Conservation (phyloP, 805 yeast species). For the Starmerella bombicola region DNA sequence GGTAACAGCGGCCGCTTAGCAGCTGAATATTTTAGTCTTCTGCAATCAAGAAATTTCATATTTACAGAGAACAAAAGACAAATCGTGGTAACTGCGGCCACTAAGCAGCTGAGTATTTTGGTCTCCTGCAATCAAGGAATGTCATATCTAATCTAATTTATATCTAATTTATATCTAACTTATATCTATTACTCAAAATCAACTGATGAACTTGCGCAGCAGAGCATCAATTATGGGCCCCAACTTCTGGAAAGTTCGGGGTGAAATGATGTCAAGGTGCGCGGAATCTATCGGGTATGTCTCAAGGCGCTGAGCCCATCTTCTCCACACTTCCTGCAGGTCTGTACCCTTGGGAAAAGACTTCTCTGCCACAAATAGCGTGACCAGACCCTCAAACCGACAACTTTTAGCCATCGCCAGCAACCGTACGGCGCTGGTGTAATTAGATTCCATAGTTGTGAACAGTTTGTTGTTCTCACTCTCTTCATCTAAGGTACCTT, state of each 20-base stretch:
- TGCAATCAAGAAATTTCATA: too few species aligned
- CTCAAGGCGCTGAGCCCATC: conserved; percentile 2
- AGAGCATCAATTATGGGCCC: conserved; percentile 11
- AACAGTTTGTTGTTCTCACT: conserved; percentile 7
- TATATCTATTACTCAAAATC: too few species aligned
- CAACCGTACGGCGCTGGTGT: conserved; percentile 12
- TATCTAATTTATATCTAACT: too few species aligned
- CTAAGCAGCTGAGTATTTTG: too few species aligned
- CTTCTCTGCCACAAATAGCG: conserved; percentile 12
- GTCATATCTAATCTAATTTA: too few species aligned
- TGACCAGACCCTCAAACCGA: conserved; percentile 5
- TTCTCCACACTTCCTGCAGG: conserved; percentile 9
- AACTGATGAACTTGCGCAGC: too few species aligned
- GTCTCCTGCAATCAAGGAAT: too few species aligned
- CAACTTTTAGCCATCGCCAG: conserved; percentile 14
- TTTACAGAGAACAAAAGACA: too few species aligned
- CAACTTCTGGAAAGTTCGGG: conserved; percentile 4
- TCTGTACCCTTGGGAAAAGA: conserved; percentile 12
- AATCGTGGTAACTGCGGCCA: too few species aligned
- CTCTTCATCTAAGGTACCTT: conserved; percentile 2
- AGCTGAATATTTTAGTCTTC: too few species aligned
- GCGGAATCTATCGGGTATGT: conserved; percentile 8
- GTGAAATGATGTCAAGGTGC: conserved; percentile 15
- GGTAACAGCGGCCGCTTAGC: too few species aligned
- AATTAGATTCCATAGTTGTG: conserved; percentile 11